These are phyloP conservation scores for Podaxis mareebaensis DNA, from an alignment of 768 basidiomycete genomes.

Conservation along the genomic window DNA sequence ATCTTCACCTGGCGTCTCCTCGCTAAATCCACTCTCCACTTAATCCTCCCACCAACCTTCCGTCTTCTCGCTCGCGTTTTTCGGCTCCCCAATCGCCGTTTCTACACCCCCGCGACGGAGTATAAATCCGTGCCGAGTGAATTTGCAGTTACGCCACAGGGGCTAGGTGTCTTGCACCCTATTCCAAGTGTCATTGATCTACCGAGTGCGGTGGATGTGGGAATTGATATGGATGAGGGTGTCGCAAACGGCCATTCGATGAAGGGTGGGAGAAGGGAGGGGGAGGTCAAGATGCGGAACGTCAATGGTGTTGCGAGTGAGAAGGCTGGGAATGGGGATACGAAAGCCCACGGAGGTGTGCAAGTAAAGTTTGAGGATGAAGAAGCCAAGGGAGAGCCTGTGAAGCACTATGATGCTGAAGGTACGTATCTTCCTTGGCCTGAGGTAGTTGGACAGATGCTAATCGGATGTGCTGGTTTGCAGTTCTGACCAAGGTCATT, in stretches of 20 bases:
- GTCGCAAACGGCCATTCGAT: constrained; percentile 34
- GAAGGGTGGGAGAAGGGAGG: constrained; percentile 27
- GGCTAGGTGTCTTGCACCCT: constrained; percentile 55
- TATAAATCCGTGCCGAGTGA: constrained; percentile 71
- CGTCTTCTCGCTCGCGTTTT: constrained; percentile 69
- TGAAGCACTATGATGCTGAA: constrained; percentile 85
- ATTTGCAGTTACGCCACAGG: constrained; percentile 36
- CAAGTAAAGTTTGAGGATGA: constrained; percentile 28
- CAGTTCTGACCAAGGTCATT: constrained; percentile 87
- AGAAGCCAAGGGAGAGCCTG: constrained; percentile 31
- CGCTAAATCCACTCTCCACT: constrained; percentile 75
- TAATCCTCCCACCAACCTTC: constrained; percentile 82
- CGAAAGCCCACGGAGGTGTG: constrained; percentile 24
- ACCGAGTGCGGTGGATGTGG: constrained; percentile 45
- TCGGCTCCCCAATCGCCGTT: constrained; percentile 77
- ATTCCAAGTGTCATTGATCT: constrained; percentile 89
- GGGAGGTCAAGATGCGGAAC: constrained; percentile 64
- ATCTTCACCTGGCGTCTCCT: constrained; percentile 90
- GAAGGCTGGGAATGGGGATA: constrained; percentile 9
- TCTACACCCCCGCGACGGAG: constrained; percentile 91
- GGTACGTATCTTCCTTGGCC: constrained; percentile 46
- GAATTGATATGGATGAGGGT: constrained; percentile 46
- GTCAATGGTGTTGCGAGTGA: constrained; percentile 20
- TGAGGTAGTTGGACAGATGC: neutral
- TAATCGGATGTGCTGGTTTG: constrained; percentile 7